phyloP scores from a whole-genome alignment of 305 asterid genomes.

The Solanum aculeatissimum region DNA sequence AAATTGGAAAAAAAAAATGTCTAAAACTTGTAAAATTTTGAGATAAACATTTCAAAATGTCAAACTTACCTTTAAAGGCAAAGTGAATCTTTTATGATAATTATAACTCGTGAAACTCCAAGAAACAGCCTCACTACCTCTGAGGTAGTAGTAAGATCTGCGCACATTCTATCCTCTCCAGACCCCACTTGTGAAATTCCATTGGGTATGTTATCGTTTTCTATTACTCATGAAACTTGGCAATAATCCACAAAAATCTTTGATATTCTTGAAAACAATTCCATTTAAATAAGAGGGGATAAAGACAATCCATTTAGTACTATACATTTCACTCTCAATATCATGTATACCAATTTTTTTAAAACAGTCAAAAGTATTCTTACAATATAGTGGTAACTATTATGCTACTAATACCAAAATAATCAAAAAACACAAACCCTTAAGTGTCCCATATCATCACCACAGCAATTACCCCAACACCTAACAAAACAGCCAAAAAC shows the following conservation, averaged over 20 bases:
- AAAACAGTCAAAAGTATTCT: background rate
- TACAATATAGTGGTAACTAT: background rate
- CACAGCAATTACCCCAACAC: slow-evolving; percentile 75
- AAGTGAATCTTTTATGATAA: background rate
- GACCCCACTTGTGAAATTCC: too few relatives aligned
- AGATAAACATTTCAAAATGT: background rate
- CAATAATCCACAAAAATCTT: background rate
- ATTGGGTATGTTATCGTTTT: too few relatives aligned
- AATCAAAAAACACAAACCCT: background rate
- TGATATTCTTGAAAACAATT: background rate
- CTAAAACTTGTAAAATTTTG: too few relatives aligned
- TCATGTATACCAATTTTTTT: background rate
- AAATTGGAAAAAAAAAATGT: too few relatives aligned
- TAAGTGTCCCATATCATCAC: slow-evolving; percentile 92
- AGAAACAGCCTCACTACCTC: too few relatives aligned
- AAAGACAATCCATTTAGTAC: background rate
- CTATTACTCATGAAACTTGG: background rate
- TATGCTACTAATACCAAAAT: background rate
- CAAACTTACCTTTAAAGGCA: background rate
- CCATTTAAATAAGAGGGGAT: background rate
- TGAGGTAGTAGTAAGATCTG: too few relatives aligned
- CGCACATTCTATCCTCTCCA: too few relatives aligned
- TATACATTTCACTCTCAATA: background rate
- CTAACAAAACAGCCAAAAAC: slow-evolving; percentile 63
- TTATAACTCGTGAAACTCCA: background rate